Evolutionary conservation across 441 rosid species (phyloP), one percentile per base, ranked within the genome.

Genomic region (Aleurites moluccanus): DNA sequence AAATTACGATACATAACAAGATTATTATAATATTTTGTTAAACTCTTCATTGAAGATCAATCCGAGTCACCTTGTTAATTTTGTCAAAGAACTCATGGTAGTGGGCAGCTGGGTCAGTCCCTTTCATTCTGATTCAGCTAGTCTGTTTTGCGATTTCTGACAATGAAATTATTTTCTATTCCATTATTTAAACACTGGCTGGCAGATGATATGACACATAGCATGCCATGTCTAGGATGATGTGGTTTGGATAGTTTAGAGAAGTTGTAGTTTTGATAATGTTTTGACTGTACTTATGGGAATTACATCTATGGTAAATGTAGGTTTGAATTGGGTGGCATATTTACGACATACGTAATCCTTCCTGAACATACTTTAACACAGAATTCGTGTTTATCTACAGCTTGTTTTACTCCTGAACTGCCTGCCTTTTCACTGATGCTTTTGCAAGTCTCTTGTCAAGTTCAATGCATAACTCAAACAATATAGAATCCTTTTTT

Each of bases 251-350:
- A 6, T 35, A 63, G 45, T 14, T 63, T 15, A 16, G 67, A 67
- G 16, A 11, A 45, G 42, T 47, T 67, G 59, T n/a, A 60, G 20
- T 27, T 59, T 15, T 60, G 18, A 8, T 14, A 59, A 59, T 9
- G 60, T 30, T 50, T 2, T 72, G 53, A 35, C 20, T 62, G 60
- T 61, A 28, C 57, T 30, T 16, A 5, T 9, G 4, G 55, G 30
- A 28, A n/a, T 21, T 49, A 14, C 47, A 47, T 73, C 20, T 27
- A 9, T 62, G 21, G 27, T 9, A 62, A 47, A 50, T 73, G 38
- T 50, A 30, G 11, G 75, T 27, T 53, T 64, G 52, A 21, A 42
- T 21, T 73, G 50, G 64, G 53, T 52, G 64, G 11, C 42, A 47
- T 28, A 28, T 61, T 33, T 35, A 20, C 0, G n/a, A n/a, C n/a